These are phyloP conservation scores for Agaricus subrufescens DNA, from an alignment of 768 basidiomycete genomes.

Conservation along the genomic window DNA sequence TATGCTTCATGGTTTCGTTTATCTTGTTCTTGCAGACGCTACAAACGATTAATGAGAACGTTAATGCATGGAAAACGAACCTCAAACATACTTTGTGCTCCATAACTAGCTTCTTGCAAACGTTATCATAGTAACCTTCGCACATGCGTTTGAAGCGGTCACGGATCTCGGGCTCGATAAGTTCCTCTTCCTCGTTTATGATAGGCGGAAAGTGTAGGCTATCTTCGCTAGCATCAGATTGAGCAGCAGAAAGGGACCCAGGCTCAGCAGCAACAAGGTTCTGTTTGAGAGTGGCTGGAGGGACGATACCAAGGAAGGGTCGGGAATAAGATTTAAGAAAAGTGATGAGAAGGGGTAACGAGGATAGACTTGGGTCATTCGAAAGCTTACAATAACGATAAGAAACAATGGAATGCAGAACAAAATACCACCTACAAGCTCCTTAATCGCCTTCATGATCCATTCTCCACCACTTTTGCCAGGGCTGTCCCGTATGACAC, in stretches of 20 bases:
- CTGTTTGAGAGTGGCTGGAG: slow-evolving; percentile 52
- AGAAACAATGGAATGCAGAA: slow-evolving; percentile 7
- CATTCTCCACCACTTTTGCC: slow-evolving; percentile 76
- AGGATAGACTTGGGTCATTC: slow-evolving; percentile 81
- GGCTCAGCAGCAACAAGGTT: slow-evolving; percentile 49
- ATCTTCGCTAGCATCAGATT: slow-evolving; percentile 22
- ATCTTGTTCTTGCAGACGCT: slow-evolving; percentile 97
- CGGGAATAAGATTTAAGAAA: slow-evolving; percentile 92
- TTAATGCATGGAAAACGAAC: neutral
- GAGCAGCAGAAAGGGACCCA: slow-evolving; percentile 44
- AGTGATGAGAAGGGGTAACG: slow-evolving; percentile 84
- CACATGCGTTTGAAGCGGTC: slow-evolving; percentile 92
- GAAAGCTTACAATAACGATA: slow-evolving; percentile 53
- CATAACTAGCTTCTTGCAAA: slow-evolving; percentile 86
- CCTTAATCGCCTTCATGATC: slow-evolving; percentile 84
- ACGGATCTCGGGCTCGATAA: slow-evolving; percentile 82
- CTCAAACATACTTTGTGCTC: slow-evolving; percentile 72
- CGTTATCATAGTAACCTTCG: slow-evolving; percentile 87
- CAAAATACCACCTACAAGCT: slow-evolving; percentile 55
- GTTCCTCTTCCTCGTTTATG: slow-evolving; percentile 56
- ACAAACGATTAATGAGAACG: slow-evolving; percentile 1
- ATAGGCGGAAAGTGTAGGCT: slow-evolving; percentile 35
- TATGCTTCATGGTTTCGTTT: slow-evolving; percentile 97
- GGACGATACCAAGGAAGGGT: slow-evolving; percentile 78
- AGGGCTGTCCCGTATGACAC: slow-evolving; percentile 71